These are phyloP conservation scores for Pythium sp. DNA, from an alignment of 352 stramenopile species.

Conservation along the genomic window DNA sequence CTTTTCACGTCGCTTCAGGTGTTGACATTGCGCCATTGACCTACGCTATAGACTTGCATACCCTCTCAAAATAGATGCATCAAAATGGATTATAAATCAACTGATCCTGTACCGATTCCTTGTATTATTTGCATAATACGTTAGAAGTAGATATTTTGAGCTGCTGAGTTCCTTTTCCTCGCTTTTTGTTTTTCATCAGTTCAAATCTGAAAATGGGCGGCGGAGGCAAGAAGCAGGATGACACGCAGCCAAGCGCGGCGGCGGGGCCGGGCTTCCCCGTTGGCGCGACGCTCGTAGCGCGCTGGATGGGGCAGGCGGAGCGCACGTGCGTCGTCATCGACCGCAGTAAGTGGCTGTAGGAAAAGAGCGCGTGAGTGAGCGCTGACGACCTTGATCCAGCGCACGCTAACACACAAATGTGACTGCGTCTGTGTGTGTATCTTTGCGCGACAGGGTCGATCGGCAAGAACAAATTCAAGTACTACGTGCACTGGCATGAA, in stretches of 20 bases:
- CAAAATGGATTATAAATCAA: background rate
- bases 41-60: background rate
- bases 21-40: background rate
- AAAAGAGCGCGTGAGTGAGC: background rate
- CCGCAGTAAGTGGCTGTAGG: conserved; percentile 38
- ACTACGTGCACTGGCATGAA: conserved; percentile 86
- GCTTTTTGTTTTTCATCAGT: background rate
- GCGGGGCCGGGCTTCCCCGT: conserved; percentile 42
- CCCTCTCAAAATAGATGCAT: conserved; percentile 4
- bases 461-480: conserved; percentile 70
- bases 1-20: conserved; percentile 31
- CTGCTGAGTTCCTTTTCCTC: background rate
- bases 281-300: conserved; percentile 58
- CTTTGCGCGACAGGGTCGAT: conserved; percentile 32
- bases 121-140: conserved; percentile 1
- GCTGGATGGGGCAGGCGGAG: conserved; percentile 78
- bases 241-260: conserved; percentile 10
- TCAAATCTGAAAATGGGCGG: conserved; percentile 10
- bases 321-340: conserved; percentile 81
- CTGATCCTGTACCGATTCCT: no score
- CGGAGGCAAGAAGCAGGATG: conserved; percentile 14
- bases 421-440: background rate
- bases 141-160: background rate
- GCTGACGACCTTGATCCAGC: background rate
- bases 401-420: background rate